Conservation (phyloP, 345 rosid species). For the Nephelium lappaceum region DNA sequence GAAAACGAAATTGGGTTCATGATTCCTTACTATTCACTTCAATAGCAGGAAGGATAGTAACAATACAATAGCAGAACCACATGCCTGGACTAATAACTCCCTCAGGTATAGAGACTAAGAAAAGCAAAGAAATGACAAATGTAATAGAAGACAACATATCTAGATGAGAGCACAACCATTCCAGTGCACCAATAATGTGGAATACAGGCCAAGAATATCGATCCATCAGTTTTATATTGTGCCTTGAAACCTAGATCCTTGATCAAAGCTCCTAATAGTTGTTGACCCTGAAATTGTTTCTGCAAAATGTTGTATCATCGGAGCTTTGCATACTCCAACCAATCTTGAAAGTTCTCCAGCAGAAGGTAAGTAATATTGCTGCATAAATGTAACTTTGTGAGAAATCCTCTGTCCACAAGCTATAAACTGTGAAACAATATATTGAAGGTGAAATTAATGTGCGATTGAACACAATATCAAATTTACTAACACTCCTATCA, state of each 20-base stretch:
- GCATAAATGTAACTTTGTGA: not conserved
- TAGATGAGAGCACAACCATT: slow-evolving; percentile 14
- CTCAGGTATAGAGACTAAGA: slow-evolving; percentile 4
- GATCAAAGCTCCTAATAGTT: slow-evolving; percentile 14
- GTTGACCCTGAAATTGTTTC: slow-evolving; percentile 8
- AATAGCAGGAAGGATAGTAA: not conserved
- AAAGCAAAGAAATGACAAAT: slow-evolving; percentile 7
- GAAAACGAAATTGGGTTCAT: too few relatives aligned
- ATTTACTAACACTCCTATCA: too few relatives aligned
- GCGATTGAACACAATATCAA: too few relatives aligned
- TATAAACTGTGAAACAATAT: too few relatives aligned
- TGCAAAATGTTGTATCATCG: slow-evolving; percentile 20
- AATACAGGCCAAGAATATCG: too few relatives aligned
- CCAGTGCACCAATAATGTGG: slow-evolving; percentile 9
- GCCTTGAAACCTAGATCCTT: not conserved
- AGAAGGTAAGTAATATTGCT: slow-evolving; percentile 21
- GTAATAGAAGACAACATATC: slow-evolving; percentile 9
- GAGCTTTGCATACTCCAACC: slow-evolving; percentile 22
- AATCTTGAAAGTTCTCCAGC: slow-evolving; percentile 14
- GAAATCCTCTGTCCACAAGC: not conserved
- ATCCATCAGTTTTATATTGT: too few relatives aligned
- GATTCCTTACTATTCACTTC: not conserved
- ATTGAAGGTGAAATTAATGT: too few relatives aligned
- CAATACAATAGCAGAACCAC: not conserved
- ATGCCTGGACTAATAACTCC: slow-evolving; percentile 10